Base-by-base conservation (phyloP, 2,329 filamentous ascomycete species). In the Ilyonectria destructans region DNA sequence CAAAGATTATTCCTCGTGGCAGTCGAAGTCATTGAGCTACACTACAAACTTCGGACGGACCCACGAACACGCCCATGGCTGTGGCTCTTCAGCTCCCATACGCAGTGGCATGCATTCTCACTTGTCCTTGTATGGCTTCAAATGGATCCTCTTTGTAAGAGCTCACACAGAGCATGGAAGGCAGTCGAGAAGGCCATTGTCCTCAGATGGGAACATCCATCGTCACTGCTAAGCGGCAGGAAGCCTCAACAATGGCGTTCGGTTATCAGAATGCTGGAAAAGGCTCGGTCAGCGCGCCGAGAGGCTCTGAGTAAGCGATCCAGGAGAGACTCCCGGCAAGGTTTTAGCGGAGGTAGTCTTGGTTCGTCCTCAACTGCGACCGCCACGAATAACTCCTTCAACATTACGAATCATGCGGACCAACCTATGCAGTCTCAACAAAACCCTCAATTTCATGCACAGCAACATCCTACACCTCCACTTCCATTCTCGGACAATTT, bases 1-100 rank as follows among this genome's bases (percentile, higher is more conserved):
- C 49, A 66, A 13, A 8, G 63, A 19, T n/a, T 66, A 13, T 66
- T 66, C 52, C 13, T 37, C 4, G 52, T 60, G 7, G 63, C 63
- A 7, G 58, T 66, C 13, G 63, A 66, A 15, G 58, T 66, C 5
- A 66, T 66, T 2, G 63, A 66, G 37, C 52, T 66, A 4, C 57
- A 66, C 43, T 62, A 66, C 43, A 60, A 62, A 21, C 52, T 66
- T 6, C 43, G 63, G 33, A 66, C 63, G n/a, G 63, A 66, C 19
- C 51, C 57, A 15, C 43, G 63, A 15, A 57, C 51, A 1, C 58
- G 63, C 17, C 58, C 63, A 12, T 66, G 51, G 49, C 43, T 60
- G 10, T 66, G 63, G 63, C 58, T 66, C 43, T 62, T 66, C n/a
- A 61, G 63, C 43, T 66, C 63, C 29, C 35, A 66, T 21, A 61